Evolutionary conservation across 306 rosid genomes (phyloP).

Genomic region (Acacia melanoxylon): DNA sequence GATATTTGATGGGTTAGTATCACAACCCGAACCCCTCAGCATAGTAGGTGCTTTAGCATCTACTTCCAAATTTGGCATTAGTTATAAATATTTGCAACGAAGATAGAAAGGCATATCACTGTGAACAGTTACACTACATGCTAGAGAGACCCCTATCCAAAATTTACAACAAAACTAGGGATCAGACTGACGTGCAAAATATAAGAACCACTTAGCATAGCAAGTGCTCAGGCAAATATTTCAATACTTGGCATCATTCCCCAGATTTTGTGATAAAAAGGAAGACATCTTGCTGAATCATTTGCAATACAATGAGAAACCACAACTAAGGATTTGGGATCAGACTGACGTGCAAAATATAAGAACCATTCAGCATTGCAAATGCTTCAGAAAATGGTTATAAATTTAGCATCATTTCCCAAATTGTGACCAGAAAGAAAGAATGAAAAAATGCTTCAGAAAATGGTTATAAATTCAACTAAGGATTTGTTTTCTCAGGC

Average conservation of each 20-base stretch:
- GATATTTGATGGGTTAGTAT: not conserved
- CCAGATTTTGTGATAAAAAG: not conserved
- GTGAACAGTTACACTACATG: not conserved
- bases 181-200: constrained; percentile 48
- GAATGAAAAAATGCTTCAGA: no score
- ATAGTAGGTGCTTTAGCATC: not conserved
- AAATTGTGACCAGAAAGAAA: not conserved
- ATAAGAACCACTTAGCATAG: constrained; percentile 28
- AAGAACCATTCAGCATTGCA: constrained; percentile 29
- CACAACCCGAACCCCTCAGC: constrained; percentile 19
- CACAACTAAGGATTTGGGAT: not conserved
- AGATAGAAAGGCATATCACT: not conserved
- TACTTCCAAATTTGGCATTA: not conserved
- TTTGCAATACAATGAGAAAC: not conserved
- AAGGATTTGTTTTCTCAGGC: no score
- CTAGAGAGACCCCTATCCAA: not conserved
- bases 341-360: constrained; percentile 46
- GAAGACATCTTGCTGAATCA: not conserved
- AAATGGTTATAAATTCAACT: no score
- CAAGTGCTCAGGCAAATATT: not conserved
- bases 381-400: not conserved
- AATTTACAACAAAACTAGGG: constrained; percentile 1
- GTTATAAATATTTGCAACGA: not conserved
- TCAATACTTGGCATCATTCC: constrained; percentile 15
- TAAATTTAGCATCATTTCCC: constrained; percentile 30